Evolutionary conservation across 257 asterid genomes (phyloP).

Genomic region (Nemophila menziesii): DNA sequence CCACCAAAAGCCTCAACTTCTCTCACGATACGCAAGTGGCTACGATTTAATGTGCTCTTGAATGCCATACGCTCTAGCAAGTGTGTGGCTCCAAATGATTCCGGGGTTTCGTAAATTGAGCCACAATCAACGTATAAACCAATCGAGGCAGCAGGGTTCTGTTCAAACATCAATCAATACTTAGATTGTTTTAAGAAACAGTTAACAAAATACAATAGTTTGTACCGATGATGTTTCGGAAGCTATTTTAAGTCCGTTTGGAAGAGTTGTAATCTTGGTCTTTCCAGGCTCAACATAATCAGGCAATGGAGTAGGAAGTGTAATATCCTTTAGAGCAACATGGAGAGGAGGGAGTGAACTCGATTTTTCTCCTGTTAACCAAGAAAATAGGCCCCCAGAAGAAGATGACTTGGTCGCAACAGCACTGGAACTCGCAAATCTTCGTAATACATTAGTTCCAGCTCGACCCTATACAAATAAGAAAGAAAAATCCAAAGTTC

Average conservation of each 20-base stretch:
- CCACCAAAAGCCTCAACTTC: slow-evolving; percentile 98
- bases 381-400: slow-evolving; percentile 50
- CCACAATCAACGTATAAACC: slow-evolving; percentile 86
- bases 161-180: slow-evolving; percentile 20
- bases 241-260: slow-evolving; percentile 67
- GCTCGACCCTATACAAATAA: slow-evolving; percentile 31
- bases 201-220: not conserved
- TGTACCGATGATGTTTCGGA: slow-evolving; percentile 76
- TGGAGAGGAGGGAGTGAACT: slow-evolving; percentile 64
- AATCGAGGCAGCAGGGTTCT: slow-evolving; percentile 77
- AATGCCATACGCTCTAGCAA: slow-evolving; percentile 92
- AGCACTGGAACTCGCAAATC: slow-evolving; percentile 63
- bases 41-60: slow-evolving; percentile 73
- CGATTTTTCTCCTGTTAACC: slow-evolving; percentile 55
- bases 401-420: slow-evolving; percentile 49
- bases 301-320: slow-evolving; percentile 58
- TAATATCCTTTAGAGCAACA: slow-evolving; percentile 58
- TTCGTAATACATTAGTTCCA: slow-evolving; percentile 31
- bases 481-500: not conserved
- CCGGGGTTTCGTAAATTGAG: slow-evolving; percentile 73
- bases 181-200: not conserved
- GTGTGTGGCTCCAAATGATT: slow-evolving; percentile 67
- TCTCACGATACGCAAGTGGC: slow-evolving; percentile 72
- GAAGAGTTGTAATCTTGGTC: slow-evolving; percentile 63
- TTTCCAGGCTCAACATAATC: slow-evolving; percentile 63